A percentile compares a stretch with the other conserved stretches of the same genome.
Conservation (phyloP, 2,329 filamentous ascomycete genomes). For the Fusarium sarcochroum region DNA sequence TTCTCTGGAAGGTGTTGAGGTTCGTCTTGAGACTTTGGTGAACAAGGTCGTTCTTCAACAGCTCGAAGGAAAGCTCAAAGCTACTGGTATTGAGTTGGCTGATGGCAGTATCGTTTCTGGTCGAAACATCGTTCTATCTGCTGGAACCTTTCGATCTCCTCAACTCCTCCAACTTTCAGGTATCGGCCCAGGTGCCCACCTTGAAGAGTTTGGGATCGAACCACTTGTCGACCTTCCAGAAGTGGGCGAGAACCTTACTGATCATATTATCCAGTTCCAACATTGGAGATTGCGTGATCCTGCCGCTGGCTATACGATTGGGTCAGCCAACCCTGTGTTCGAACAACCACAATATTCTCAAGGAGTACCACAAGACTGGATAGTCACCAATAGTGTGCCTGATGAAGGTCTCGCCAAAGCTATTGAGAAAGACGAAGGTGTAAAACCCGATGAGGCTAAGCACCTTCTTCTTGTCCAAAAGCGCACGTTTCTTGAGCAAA, state of each 20-base stretch:
- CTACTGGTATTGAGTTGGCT: conserved; percentile 48
- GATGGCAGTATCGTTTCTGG: conserved; percentile 45
- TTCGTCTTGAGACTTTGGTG: conserved; percentile 45
- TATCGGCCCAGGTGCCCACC: conserved; percentile 58
- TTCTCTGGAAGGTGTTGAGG: conserved; percentile 45
- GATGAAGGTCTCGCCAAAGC: conserved; percentile 50
- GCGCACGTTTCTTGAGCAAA: conserved; percentile 44
- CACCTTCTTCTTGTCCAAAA: conserved; percentile 52
- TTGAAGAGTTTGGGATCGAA: conserved; percentile 59
- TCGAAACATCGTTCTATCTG: conserved; percentile 61
- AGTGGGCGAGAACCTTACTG: conserved; percentile 61
- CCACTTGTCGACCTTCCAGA: conserved; percentile 58
- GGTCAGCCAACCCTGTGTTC: conserved; percentile 55
- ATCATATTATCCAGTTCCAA: conserved; percentile 49
- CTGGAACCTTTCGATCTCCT: conserved; percentile 63
- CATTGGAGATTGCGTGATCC: conserved; percentile 53
- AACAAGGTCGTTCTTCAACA: conserved; percentile 38
- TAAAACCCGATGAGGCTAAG: conserved; percentile 47
- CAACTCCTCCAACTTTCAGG: conserved; percentile 64
- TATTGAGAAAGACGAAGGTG: conserved; percentile 53
- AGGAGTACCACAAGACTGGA: conserved; percentile 56
- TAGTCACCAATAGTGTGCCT: conserved; percentile 49
- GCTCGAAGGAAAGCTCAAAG: conserved; percentile 17
- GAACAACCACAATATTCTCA: conserved; percentile 53
- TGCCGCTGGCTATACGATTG: conserved; percentile 51